Conservation (phyloP, 768 basidiomycete genomes). For the Crassisporium funariophilum region DNA sequence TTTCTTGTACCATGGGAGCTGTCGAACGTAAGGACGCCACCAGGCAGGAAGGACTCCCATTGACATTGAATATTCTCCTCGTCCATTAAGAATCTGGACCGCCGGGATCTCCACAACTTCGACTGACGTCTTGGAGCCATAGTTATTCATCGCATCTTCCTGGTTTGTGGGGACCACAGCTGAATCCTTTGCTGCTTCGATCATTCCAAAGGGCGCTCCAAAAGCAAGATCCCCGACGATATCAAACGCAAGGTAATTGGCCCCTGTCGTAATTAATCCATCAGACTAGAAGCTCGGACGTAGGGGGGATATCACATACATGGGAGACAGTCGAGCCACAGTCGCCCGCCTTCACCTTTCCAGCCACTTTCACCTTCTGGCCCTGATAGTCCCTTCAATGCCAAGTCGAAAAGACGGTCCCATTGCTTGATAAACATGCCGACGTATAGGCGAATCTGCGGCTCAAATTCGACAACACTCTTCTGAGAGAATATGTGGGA, state of each 20-base stretch:
- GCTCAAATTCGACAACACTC: slow-evolving; percentile 84
- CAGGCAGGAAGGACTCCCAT: slow-evolving; percentile 77
- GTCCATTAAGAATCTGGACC: slow-evolving; percentile 82
- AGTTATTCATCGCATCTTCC: slow-evolving; percentile 54
- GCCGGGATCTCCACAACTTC: slow-evolving; percentile 72
- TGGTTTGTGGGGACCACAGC: slow-evolving; percentile 67
- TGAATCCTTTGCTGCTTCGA: slow-evolving; percentile 69
- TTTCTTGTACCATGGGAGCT: slow-evolving; percentile 75
- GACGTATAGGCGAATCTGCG: slow-evolving; percentile 67
- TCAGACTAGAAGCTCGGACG: slow-evolving; percentile 8
- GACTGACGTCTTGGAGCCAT: slow-evolving; percentile 45
- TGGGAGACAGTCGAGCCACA: slow-evolving; percentile 77
- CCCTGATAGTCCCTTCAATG: slow-evolving; percentile 57
- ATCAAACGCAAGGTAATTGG: slow-evolving; percentile 58
- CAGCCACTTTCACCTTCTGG: slow-evolving; percentile 66
- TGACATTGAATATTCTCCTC: slow-evolving; percentile 85
- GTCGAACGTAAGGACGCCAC: slow-evolving; percentile 66
- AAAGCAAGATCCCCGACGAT: slow-evolving; percentile 90
- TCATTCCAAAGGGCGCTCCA: slow-evolving; percentile 89
- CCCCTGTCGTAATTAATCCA: slow-evolving; percentile 35
- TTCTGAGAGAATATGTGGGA: slow-evolving; percentile 86
- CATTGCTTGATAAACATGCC: slow-evolving; percentile 66
- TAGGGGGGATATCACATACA: slow-evolving; percentile 46
- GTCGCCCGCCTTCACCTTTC: slow-evolving; percentile 49
- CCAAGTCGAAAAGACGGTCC: slow-evolving; percentile 65